phyloP scores from a whole-genome alignment of 768 basidiomycete genomes.

The Leccinellum rugosiceps region DNA sequence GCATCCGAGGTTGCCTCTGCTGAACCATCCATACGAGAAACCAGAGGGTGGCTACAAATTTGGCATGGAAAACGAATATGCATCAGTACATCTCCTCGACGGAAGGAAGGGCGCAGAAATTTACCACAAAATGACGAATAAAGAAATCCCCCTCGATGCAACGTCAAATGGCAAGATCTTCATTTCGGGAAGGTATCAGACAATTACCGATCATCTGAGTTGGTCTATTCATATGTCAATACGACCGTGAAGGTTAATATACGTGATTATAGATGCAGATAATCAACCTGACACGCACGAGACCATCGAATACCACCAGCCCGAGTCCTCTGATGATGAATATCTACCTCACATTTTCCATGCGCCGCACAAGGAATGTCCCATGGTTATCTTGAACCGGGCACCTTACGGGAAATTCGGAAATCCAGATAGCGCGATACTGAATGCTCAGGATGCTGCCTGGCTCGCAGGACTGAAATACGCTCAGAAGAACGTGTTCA shows the following conservation, averaged over 20 bases:
- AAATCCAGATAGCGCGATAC: slow-evolving; percentile 37
- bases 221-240: slow-evolving; percentile 2
- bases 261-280: slow-evolving; percentile 28
- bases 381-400: slow-evolving; percentile 65
- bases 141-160: slow-evolving; percentile 10
- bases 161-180: slow-evolving; percentile 16
- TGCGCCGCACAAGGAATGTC: slow-evolving; percentile 51
- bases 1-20: slow-evolving; percentile 43
- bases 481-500: slow-evolving; percentile 61
- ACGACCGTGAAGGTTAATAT: slow-evolving; percentile 9
- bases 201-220: slow-evolving; percentile 41
- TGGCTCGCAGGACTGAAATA: slow-evolving; percentile 64
- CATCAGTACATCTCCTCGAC: slow-evolving; percentile 28
- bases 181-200: slow-evolving; percentile 33
- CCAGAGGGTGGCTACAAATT: slow-evolving; percentile 38
- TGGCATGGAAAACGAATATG: slow-evolving; percentile 32
- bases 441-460: slow-evolving; percentile 62
- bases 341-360: slow-evolving; percentile 64
- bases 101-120: slow-evolving; percentile 25
- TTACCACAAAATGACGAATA: slow-evolving; percentile 17
- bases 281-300: slow-evolving; percentile 34
- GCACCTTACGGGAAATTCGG: slow-evolving; percentile 55
- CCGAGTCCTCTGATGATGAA: slow-evolving; percentile 37
- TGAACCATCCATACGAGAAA: slow-evolving; percentile 30
- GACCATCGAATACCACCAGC: slow-evolving; percentile 26